Conservation (phyloP, 805 yeast genomes). For the Ogataea methanolica region DNA sequence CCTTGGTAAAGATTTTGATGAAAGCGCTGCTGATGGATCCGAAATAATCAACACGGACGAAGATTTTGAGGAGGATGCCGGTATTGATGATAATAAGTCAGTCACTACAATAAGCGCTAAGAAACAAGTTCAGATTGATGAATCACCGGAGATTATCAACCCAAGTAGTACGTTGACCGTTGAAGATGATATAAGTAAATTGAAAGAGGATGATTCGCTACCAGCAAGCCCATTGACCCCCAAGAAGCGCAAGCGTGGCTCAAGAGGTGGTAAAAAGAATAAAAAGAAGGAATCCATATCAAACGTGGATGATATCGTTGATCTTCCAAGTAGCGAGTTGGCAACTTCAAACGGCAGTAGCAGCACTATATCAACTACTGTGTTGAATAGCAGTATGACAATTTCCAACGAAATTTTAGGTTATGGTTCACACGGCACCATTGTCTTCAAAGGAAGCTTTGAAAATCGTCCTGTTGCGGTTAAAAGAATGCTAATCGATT, state of each 20-base stretch:
- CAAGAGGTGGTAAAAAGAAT: conserved; percentile 74
- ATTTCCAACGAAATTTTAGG: conserved; percentile 80
- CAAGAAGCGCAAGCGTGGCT: conserved; percentile 76
- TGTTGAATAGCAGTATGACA: conserved; percentile 39
- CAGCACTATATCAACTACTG: conserved; percentile 3
- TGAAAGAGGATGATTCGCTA: conserved; percentile 24
- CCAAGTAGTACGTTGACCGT: conserved; percentile 7
- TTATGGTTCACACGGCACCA: conserved; percentile 95
- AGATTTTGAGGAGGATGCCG: not conserved
- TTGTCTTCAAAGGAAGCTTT: conserved; percentile 85
- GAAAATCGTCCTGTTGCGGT: conserved; percentile 95
- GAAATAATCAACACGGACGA: not conserved
- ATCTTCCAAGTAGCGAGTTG: conserved; percentile 1
- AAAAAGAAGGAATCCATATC: conserved; percentile 29
- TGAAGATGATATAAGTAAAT: conserved; percentile 10
- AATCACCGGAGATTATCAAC: conserved; percentile 6
- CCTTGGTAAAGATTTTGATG: conserved; percentile 5
- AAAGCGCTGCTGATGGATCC: conserved; percentile 4
- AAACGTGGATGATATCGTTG: conserved; percentile 7
- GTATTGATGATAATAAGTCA: conserved; percentile 1
- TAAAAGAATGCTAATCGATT: conserved; percentile 87
- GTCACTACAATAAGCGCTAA: not conserved
- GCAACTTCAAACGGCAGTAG: not conserved
- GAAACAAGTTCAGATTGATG: conserved; percentile 13
- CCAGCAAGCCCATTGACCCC: conserved; percentile 20